phyloP scores from a whole-genome alignment of 2,329 filamentous ascomycete genomes.

The Westerdykella aurantiaca region DNA sequence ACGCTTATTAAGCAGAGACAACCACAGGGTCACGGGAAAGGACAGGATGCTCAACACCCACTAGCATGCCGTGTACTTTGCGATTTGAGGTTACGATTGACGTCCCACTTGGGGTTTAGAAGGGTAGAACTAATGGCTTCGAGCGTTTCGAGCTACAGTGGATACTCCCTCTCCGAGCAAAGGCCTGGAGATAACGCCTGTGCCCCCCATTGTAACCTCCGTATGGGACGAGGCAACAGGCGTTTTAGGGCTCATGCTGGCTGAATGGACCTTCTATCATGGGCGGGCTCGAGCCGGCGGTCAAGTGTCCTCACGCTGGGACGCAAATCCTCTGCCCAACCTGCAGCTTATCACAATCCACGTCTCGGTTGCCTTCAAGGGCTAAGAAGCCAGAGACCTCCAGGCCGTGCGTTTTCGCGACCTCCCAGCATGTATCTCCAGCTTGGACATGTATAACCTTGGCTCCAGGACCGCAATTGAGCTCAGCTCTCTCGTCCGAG shows the following conservation, averaged over 20 bases:
- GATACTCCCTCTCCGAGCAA: too few species aligned
- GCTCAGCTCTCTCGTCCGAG: constrained; percentile 10
- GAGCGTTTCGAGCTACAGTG: too few species aligned
- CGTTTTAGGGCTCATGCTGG: too few species aligned
- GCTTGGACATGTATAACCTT: constrained; percentile 39
- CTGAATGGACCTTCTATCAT: too few species aligned
- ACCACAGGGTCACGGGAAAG: background rate
- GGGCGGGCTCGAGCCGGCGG: too few species aligned
- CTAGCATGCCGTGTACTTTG: background rate
- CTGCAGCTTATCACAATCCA: constrained; percentile 46
- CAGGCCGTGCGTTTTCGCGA: constrained; percentile 43
- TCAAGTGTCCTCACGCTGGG: constrained; percentile 19
- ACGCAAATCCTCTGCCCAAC: constrained; percentile 46
- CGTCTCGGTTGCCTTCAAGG: constrained; percentile 37
- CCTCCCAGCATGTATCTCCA: constrained; percentile 52
- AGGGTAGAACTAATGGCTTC: too few species aligned
- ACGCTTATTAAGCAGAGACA: too few species aligned
- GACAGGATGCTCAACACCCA: background rate
- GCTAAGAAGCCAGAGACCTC: constrained; percentile 44
- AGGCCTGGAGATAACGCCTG: too few species aligned
- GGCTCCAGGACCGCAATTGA: constrained; percentile 21
- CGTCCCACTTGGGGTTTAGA: too few species aligned
- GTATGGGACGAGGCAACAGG: too few species aligned
- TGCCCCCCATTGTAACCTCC: too few species aligned
- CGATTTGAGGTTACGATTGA: too few species aligned